Percentiles rank a stretch among this genome's conserved stretches.
Evolutionary conservation across 306 rosid genomes (phyloP).

Genomic region (Glycine soja): DNA sequence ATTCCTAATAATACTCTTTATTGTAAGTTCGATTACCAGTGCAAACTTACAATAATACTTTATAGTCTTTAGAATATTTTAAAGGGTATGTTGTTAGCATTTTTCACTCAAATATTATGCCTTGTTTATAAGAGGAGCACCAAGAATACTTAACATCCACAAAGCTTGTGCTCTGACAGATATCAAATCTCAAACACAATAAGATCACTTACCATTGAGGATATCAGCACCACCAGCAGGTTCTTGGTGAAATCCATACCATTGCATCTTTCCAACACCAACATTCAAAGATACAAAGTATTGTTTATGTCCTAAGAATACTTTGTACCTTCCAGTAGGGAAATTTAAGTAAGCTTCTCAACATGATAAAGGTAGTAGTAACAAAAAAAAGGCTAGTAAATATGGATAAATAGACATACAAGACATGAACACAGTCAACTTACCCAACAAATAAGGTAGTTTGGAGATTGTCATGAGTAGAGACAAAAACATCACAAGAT

Average conservation of each 20-base stretch:
- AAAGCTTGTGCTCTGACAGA: background rate
- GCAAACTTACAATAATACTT: no score
- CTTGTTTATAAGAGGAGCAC: slow-evolving; percentile 2
- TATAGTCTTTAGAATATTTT: background rate
- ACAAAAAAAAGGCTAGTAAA: background rate
- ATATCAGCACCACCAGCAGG: slow-evolving; percentile 79
- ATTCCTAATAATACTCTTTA: no score
- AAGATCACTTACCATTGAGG: slow-evolving; percentile 61
- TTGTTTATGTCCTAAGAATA: slow-evolving; percentile 97
- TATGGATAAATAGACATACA: slow-evolving; percentile 27
- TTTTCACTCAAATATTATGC: background rate
- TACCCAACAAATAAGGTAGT: no score
- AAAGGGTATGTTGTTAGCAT: background rate
- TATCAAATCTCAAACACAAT: slow-evolving; percentile 38
- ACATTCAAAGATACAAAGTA: slow-evolving; percentile 97
- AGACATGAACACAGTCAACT: slow-evolving; percentile 35
- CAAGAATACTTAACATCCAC: background rate
- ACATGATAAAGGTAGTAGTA: slow-evolving; percentile 26
- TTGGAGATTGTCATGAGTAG: no score
- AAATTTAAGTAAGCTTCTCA: slow-evolving; percentile 48
- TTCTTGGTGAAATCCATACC: slow-evolving; percentile 96
- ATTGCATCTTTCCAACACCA: slow-evolving; percentile 98
- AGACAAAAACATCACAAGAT: no score
- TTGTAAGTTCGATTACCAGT: no score
- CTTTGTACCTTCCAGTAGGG: slow-evolving; percentile 82